Conservation (phyloP, 768 basidiomycete genomes). For the Scleroderma bovista region DNA sequence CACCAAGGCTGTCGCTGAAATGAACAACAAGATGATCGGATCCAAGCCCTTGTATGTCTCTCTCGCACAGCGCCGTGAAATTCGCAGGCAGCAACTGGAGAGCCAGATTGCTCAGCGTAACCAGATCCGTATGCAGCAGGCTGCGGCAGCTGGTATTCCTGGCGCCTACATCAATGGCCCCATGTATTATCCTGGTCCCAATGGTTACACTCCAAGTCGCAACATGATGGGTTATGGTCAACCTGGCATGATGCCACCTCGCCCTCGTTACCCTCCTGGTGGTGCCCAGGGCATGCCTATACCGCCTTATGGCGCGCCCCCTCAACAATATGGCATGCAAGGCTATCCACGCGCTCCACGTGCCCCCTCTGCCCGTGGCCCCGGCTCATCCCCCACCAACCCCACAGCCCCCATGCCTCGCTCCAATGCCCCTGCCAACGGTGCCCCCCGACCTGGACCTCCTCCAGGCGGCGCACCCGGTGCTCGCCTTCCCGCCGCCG, state of each 20-base stretch:
- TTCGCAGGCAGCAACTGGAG: constrained; percentile 96
- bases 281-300: constrained; percentile 72
- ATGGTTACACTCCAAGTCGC: constrained; percentile 62
- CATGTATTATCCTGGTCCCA: constrained; percentile 78
- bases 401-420: constrained; percentile 60
- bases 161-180: constrained; percentile 37
- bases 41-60: constrained; percentile 98
- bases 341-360: constrained; percentile 60
- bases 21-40: constrained; percentile 99
- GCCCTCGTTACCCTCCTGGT: constrained; percentile 73
- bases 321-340: constrained; percentile 72
- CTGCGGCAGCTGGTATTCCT: constrained; percentile 78
- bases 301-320: constrained; percentile 66
- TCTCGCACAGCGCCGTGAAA: constrained; percentile 95
- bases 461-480: constrained; percentile 37
- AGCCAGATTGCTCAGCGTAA: constrained; percentile 98
- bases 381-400: constrained; percentile 65
- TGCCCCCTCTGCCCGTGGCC: constrained; percentile 59
- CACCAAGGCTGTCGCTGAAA: constrained; percentile 98
- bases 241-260: constrained; percentile 83
- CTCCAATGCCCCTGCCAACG: constrained; percentile 54
- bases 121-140: constrained; percentile 93
- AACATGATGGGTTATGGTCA: constrained; percentile 77
- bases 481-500: constrained; percentile 37
- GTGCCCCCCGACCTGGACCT: constrained; percentile 42